phyloP scores from a whole-genome alignment of 192 early-diverging fungal genomes.

The Backusella macrospora region DNA sequence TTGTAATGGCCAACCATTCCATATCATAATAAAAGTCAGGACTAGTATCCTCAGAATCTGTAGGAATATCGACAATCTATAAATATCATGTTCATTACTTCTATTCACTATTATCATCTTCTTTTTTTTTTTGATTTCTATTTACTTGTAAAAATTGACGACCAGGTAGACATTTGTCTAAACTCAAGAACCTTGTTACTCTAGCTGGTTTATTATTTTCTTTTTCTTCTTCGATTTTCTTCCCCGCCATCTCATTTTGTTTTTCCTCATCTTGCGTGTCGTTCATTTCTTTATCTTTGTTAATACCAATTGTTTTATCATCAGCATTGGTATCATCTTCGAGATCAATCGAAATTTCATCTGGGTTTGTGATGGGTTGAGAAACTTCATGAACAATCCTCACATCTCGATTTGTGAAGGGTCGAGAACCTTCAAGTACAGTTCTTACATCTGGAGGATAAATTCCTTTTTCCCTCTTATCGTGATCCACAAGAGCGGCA shows the following conservation, averaged over 20 bases:
- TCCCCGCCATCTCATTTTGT: neutral
- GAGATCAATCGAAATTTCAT: constrained; percentile 57
- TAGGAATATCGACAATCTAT: constrained; percentile 59
- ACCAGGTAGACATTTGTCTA: constrained; percentile 91
- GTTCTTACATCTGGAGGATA: constrained; percentile 24
- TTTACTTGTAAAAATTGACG: constrained; percentile 82
- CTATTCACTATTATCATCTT: neutral
- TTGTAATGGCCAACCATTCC: constrained; percentile 82
- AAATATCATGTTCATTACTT: neutral
- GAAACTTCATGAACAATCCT: constrained; percentile 32
- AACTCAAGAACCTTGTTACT: constrained; percentile 81
- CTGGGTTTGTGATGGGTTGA: constrained; percentile 41
- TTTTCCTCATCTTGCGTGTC: neutral
- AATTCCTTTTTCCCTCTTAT: constrained; percentile 32
- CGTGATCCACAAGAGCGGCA: constrained; percentile 66
- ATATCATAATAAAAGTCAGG: constrained; percentile 79
- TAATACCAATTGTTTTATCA: neutral
- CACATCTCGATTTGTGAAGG: constrained; percentile 37
- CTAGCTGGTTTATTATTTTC: constrained; percentile 3
- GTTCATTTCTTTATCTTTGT: neutral
- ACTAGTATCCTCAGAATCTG: constrained; percentile 28
- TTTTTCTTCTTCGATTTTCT: neutral
- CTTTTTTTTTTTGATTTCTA: neutral
- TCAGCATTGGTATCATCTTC: constrained; percentile 32
- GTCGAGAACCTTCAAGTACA: constrained; percentile 35